Evolutionary conservation across 2,329 filamentous ascomycete species (phyloP).

Genomic region (Trichophyton mentagrophytes): DNA sequence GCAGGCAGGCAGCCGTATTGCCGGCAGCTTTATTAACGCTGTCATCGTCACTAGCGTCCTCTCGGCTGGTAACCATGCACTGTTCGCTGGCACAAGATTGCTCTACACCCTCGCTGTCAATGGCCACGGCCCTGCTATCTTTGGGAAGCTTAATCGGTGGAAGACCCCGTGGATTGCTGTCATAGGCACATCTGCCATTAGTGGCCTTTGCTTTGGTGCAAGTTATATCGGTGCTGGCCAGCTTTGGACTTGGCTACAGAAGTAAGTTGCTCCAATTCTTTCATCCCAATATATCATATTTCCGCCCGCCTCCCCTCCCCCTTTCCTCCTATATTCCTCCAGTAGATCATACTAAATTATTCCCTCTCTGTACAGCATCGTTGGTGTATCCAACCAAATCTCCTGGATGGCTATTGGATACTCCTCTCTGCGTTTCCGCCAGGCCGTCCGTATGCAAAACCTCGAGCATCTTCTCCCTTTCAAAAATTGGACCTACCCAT

Average conservation of each 20-base stretch:
- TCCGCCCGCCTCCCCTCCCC: neutral
- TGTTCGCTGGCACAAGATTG: slow-evolving; percentile 45
- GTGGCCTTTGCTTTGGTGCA: slow-evolving; percentile 50
- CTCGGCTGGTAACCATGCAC: slow-evolving; percentile 46
- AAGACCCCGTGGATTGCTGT: slow-evolving; percentile 44
- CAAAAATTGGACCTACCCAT: slow-evolving; percentile 55
- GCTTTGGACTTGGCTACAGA: slow-evolving; percentile 55
- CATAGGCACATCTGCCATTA: slow-evolving; percentile 41
- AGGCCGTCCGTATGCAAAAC: slow-evolving; percentile 44
- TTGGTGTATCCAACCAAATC: slow-evolving; percentile 55
- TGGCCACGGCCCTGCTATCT: slow-evolving; percentile 44
- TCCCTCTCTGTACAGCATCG: slow-evolving; percentile 34
- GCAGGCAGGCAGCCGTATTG: slow-evolving; percentile 42
- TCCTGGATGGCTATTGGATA: slow-evolving; percentile 52
- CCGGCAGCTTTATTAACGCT: slow-evolving; percentile 48
- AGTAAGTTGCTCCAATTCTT: slow-evolving; percentile 29
- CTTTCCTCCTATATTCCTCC: neutral
- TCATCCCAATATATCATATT: neutral
- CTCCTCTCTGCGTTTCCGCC: slow-evolving; percentile 52
- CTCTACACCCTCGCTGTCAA: slow-evolving; percentile 46
- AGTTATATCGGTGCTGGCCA: slow-evolving; percentile 54
- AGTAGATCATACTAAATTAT: neutral
- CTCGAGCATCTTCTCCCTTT: slow-evolving; percentile 51
- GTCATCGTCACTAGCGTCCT: slow-evolving; percentile 48
- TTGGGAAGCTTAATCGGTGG: slow-evolving; percentile 39